Percentiles rank a stretch among this genome's conserved stretches.
Conservation (phyloP, 257 asterid species). For the Lycium ferocissimum region DNA sequence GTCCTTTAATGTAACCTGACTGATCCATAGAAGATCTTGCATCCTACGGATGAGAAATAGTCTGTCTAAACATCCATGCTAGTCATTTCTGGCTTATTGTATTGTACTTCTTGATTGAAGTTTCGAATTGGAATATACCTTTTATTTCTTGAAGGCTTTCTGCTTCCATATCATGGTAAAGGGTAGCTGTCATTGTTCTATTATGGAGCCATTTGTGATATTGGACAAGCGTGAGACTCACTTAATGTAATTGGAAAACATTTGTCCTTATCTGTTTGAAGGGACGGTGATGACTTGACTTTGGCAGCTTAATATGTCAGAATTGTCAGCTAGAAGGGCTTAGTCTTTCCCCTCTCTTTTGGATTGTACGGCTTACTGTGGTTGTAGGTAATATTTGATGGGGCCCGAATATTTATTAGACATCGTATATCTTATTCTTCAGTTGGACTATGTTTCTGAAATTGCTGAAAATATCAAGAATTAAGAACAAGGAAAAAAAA, state of each 20-base stretch:
- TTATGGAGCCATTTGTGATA: slow-evolving; percentile 17
- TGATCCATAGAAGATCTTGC: slow-evolving; percentile 11
- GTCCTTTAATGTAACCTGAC: neutral
- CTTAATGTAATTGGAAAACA: neutral
- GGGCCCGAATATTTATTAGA: neutral
- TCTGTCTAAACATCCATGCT: neutral
- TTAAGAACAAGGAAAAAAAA: neutral
- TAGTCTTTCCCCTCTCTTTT: slow-evolving; percentile 14
- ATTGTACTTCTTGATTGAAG: neutral
- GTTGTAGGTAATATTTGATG: neutral
- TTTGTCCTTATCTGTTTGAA: slow-evolving; percentile 3
- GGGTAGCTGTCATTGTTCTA: slow-evolving; percentile 9
- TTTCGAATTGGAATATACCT: neutral
- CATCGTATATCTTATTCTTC: neutral
- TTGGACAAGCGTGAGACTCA: neutral
- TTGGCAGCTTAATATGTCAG: slow-evolving; percentile 16
- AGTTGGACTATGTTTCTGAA: slow-evolving; percentile 17
- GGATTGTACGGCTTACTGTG: slow-evolving; percentile 16
- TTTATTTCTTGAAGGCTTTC: slow-evolving; percentile 18
- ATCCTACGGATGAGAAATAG: neutral
- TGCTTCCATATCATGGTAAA: neutral
- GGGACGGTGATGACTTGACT: neutral
- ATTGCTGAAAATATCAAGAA: slow-evolving; percentile 1
- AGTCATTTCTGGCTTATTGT: slow-evolving; percentile 3
- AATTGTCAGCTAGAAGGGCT: slow-evolving; percentile 22